phyloP scores from a whole-genome alignment of 768 basidiomycete genomes.

The Hysterangium stoloniferum region DNA sequence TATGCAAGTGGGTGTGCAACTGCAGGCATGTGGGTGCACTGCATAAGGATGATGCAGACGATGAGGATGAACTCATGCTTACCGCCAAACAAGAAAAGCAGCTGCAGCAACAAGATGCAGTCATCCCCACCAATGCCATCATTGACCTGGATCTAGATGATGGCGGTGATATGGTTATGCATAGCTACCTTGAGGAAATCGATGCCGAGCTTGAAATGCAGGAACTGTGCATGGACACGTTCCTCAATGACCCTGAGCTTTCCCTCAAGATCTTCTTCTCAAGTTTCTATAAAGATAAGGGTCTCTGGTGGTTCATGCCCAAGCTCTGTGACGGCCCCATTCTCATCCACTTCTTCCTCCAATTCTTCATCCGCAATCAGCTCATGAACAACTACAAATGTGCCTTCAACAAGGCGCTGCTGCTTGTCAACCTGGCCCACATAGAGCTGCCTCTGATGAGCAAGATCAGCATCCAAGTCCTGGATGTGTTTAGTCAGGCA shows the following conservation, averaged over 20 bases:
- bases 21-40: too few relatives aligned
- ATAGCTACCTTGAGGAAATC: conserved; percentile 11
- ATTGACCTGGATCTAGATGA: conserved; percentile 6
- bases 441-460: conserved; percentile 46
- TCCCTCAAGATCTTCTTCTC: conserved; percentile 60
- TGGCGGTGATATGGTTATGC: too few relatives aligned
- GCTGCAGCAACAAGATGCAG: conserved; percentile 18
- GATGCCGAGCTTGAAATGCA: conserved; percentile 16
- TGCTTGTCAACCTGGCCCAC: conserved; percentile 33
- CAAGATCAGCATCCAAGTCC: conserved; percentile 36
- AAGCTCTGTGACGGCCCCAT: conserved; percentile 45
- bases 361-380: conserved; percentile 49
- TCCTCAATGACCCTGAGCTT: conserved; percentile 55
- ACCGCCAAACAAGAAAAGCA: conserved; percentile 22
- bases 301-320: conserved; percentile 55
- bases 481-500: conserved; percentile 43
- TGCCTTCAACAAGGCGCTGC: conserved; percentile 39
- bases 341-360: conserved; percentile 51
- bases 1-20: too few relatives aligned
- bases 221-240: conserved; percentile 31
- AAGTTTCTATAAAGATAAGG: conserved; percentile 58
- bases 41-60: conserved; percentile 23
- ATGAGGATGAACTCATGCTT: conserved; percentile 32
- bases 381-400: conserved; percentile 48
- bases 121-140: neutral